phyloP scores from a whole-genome alignment of 768 basidiomycete species.

The Boletus pseudo-olivaceus region DNA sequence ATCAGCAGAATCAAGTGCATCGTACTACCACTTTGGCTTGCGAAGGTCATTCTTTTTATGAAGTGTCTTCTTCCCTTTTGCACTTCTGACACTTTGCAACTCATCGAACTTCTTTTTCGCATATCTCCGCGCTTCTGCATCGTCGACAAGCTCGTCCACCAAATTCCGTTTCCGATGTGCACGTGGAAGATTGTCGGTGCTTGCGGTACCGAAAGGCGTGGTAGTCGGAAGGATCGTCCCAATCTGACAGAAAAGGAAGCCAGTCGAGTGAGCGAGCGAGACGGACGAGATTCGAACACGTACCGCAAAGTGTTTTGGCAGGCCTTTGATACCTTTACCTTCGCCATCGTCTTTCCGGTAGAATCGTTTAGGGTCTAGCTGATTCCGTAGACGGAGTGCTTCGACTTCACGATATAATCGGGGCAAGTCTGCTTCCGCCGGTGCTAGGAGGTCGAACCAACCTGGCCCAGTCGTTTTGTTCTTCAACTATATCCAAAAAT shows the following conservation, averaged over 20 bases:
- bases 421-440: constrained; percentile 74
- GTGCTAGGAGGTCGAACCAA: constrained; percentile 90
- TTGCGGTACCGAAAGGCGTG: constrained; percentile 70
- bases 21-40: constrained; percentile 63
- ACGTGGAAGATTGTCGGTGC: constrained; percentile 66
- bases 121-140: constrained; percentile 80
- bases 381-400: constrained; percentile 79
- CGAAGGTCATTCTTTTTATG: constrained; percentile 58
- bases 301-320: constrained; percentile 91
- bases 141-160: constrained; percentile 86
- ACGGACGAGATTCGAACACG: constrained; percentile 24
- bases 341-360: constrained; percentile 86
- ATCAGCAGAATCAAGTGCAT: constrained; percentile 4
- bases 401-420: constrained; percentile 82
- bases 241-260: constrained; percentile 46
- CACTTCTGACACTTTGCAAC: constrained; percentile 62
- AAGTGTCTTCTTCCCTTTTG: constrained; percentile 69
- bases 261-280: not conserved
- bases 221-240: constrained; percentile 71
- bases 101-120: constrained; percentile 91
- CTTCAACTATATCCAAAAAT: constrained; percentile 45
- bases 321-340: constrained; percentile 76
- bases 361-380: constrained; percentile 90
- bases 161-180: constrained; percentile 74
- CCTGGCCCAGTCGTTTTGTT: constrained; percentile 70